These are phyloP conservation scores for Talaromyces piceae DNA, from an alignment of 2,329 filamentous ascomycete species.

Conservation along the genomic window DNA sequence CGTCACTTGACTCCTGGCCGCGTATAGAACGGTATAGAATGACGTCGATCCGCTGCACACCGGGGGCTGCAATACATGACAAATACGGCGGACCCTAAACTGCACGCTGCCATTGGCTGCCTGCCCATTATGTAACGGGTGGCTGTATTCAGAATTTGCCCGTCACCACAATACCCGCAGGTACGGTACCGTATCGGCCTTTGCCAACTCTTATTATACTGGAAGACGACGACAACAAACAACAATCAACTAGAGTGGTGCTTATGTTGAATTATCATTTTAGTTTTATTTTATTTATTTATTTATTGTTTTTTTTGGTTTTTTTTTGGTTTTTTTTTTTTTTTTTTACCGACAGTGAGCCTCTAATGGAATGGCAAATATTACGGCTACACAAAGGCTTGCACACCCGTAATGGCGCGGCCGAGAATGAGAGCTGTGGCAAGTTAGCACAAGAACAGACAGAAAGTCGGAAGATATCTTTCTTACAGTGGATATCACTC, in stretches of 20 bases:
- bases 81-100: background rate
- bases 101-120: background rate
- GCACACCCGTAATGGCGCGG: constrained; percentile 63
- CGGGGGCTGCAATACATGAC: background rate
- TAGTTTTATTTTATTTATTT: too few species aligned
- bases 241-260: too few species aligned
- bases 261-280: too few species aligned
- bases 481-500: constrained; percentile 91
- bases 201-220: background rate
- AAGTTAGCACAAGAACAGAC: constrained; percentile 3
- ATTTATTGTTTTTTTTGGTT: too few species aligned
- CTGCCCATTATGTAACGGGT: background rate
- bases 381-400: constrained; percentile 62
- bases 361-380: background rate
- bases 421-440: constrained; percentile 58
- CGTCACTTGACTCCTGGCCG: background rate
- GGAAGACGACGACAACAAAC: too few species aligned
- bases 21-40: too few species aligned
- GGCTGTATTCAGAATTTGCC: background rate
- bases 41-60: background rate
- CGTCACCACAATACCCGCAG: background rate
- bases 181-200: background rate
- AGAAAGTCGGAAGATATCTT: constrained; percentile 12
- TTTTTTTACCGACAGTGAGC: background rate
- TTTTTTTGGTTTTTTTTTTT: too few species aligned